Percentiles rank a stretch among this genome's conserved stretches.
These are phyloP conservation scores for Ustilaginoidea virens DNA, from an alignment of 2,329 filamentous ascomycete species.

Conservation along the genomic window DNA sequence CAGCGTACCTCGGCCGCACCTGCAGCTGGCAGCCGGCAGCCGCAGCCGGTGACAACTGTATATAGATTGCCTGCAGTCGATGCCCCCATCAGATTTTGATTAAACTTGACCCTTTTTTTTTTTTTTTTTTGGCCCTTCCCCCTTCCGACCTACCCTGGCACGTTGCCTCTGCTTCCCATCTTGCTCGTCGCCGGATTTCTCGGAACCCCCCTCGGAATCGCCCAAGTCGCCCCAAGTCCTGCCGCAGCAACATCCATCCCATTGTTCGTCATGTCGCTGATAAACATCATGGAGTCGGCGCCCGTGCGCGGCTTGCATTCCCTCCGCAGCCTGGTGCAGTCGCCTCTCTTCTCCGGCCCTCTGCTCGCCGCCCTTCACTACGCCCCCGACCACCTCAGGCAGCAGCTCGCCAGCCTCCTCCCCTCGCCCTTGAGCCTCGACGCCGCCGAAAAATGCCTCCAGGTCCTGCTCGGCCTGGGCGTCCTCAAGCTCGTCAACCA, in stretches of 20 bases:
- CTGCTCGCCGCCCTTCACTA: conserved; percentile 6
- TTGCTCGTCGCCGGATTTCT: too few species aligned
- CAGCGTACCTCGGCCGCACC: too few species aligned
- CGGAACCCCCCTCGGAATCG: too few species aligned
- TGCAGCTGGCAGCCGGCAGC: too few species aligned
- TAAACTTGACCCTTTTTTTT: too few species aligned
- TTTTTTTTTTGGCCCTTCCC: too few species aligned
- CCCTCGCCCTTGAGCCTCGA: conserved; percentile 3
- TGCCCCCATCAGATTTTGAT: too few species aligned
- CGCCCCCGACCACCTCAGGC: conserved; percentile 4
- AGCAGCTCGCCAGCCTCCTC: conserved; percentile 2
- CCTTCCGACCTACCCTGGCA: too few species aligned
- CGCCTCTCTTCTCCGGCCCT: conserved; percentile 7
- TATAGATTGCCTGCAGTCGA: too few species aligned
- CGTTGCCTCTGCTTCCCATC: too few species aligned
- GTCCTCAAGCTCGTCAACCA: conserved; percentile 11
- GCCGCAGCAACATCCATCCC: not conserved
- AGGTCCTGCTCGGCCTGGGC: conserved; percentile 11
- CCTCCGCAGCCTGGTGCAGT: conserved; percentile 3
- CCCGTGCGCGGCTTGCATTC: conserved; percentile 5
- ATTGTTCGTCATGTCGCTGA: conserved; percentile 5
- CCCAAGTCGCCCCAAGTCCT: not conserved
- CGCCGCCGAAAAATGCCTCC: conserved; percentile 3
- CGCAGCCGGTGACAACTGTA: too few species aligned
- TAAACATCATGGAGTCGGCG: conserved; percentile 6